These are phyloP conservation scores for Pleurotus eryngii DNA, from an alignment of 768 basidiomycete species.

Conservation along the genomic window DNA sequence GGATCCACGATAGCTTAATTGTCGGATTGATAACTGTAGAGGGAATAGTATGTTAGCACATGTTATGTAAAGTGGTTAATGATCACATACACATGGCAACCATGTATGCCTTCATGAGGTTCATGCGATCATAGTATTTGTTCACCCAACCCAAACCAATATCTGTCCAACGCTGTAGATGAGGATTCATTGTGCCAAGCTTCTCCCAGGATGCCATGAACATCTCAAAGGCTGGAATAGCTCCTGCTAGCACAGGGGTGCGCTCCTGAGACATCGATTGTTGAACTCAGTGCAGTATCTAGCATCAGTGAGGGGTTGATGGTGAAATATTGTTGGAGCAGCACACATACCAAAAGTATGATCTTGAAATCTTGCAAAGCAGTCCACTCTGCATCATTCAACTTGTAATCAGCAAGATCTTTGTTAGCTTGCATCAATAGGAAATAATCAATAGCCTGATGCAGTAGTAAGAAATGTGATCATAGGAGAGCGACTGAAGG, in stretches of 20 bases:
- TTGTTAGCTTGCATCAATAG: conserved; percentile 3
- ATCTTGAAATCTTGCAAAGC: conserved; percentile 14
- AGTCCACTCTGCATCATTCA: conserved; percentile 13
- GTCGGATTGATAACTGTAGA: conserved; percentile 15
- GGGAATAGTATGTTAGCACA: not conserved
- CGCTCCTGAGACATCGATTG: conserved; percentile 15
- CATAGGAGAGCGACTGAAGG: not conserved
- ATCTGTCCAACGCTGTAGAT: conserved; percentile 3
- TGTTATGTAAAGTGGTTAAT: not conserved
- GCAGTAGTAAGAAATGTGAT: conserved; percentile 1
- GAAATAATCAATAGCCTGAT: conserved; percentile 9
- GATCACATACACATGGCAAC: conserved; percentile 8
- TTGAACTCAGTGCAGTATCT: conserved; percentile 14
- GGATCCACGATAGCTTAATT: conserved; percentile 15
- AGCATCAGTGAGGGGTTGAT: not conserved
- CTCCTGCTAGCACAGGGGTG: conserved; percentile 16
- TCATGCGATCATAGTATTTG: conserved; percentile 11
- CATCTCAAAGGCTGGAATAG: conserved; percentile 18
- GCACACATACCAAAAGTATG: conserved; percentile 1
- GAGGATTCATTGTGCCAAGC: conserved; percentile 4
- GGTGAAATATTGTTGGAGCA: not conserved
- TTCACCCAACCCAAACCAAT: conserved; percentile 7
- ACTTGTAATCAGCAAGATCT: conserved; percentile 2
- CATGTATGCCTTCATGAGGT: conserved; percentile 10
- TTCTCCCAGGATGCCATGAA: conserved; percentile 16